Evolutionary conservation across 148 eudicot genomes (phyloP).

Genomic region (Cornus florida): DNA sequence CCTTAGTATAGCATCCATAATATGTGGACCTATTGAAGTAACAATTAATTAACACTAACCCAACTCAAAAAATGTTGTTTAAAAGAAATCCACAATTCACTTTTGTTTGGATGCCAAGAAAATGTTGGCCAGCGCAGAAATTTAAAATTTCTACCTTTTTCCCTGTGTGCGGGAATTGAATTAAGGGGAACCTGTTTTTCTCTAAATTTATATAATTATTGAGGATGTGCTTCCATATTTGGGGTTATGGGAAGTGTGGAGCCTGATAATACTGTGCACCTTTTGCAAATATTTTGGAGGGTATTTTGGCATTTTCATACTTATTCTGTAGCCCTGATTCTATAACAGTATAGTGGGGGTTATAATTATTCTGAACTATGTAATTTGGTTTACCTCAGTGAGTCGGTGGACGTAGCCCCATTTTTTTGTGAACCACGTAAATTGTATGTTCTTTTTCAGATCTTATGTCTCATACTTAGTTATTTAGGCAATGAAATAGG

Average conservation of each 20-base stretch:
- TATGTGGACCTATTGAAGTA: background rate
- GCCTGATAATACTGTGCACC: too few relatives aligned
- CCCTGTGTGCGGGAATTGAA: background rate
- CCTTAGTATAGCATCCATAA: background rate
- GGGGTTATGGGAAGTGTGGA: background rate
- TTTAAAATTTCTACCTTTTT: background rate
- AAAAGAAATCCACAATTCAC: background rate
- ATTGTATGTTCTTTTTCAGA: too few relatives aligned
- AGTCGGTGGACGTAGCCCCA: too few relatives aligned
- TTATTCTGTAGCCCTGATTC: too few relatives aligned
- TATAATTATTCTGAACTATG: too few relatives aligned
- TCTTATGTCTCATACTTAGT: too few relatives aligned
- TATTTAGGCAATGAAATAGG: background rate
- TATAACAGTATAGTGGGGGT: too few relatives aligned
- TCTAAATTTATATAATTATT: background rate
- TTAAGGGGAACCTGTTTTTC: background rate
- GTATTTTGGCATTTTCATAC: too few relatives aligned
- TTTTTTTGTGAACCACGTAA: too few relatives aligned
- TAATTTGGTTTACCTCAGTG: too few relatives aligned
- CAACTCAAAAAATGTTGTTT: background rate
- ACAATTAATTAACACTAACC: background rate
- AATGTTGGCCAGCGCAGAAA: background rate
- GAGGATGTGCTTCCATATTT: background rate
- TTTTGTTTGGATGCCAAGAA: background rate
- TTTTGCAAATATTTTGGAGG: too few relatives aligned